phyloP scores from a whole-genome alignment of 805 yeast species.

The Kuraishia borneana region DNA sequence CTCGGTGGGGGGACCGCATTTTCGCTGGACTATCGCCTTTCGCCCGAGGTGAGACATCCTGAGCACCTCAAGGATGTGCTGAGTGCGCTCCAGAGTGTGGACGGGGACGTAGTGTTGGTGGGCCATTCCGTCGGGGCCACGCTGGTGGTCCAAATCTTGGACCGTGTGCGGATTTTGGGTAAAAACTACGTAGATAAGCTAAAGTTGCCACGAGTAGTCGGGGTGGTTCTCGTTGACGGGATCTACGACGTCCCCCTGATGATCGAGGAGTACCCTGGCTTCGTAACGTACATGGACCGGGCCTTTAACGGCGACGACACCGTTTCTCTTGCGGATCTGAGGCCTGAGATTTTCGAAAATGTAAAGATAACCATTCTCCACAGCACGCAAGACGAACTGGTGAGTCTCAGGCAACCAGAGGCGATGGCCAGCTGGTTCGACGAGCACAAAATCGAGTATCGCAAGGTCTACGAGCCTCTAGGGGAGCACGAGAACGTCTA shows the following conservation, averaged over 20 bases:
- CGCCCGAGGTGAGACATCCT: slow-evolving; percentile 57
- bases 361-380: slow-evolving; percentile 31
- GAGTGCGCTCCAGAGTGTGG: slow-evolving; percentile 24
- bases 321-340: slow-evolving; percentile 6
- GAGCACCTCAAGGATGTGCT: slow-evolving; percentile 45
- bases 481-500: slow-evolving; percentile 2
- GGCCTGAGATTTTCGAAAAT: slow-evolving; percentile 4
- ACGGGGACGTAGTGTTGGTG: slow-evolving; percentile 19
- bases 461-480: neutral
- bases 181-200: neutral
- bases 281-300: slow-evolving; percentile 41
- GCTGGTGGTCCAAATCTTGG: slow-evolving; percentile 40
- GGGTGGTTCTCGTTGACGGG: slow-evolving; percentile 48
- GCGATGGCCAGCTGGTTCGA: slow-evolving; percentile 24
- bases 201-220: slow-evolving; percentile 10
- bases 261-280: slow-evolving; percentile 50
- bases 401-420: slow-evolving; percentile 38
- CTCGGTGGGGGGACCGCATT: slow-evolving; percentile 10
- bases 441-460: neutral
- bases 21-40: slow-evolving; percentile 53
- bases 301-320: slow-evolving; percentile 32
- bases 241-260: slow-evolving; percentile 46
- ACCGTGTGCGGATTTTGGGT: slow-evolving; percentile 8
- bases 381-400: slow-evolving; percentile 56
- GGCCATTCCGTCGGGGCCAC: slow-evolving; percentile 87